A percentile compares a stretch with the other conserved stretches of the same genome.
Evolutionary conservation across 352 stramenopile species (phyloP).

Genomic region (Pythium monospermum): DNA sequence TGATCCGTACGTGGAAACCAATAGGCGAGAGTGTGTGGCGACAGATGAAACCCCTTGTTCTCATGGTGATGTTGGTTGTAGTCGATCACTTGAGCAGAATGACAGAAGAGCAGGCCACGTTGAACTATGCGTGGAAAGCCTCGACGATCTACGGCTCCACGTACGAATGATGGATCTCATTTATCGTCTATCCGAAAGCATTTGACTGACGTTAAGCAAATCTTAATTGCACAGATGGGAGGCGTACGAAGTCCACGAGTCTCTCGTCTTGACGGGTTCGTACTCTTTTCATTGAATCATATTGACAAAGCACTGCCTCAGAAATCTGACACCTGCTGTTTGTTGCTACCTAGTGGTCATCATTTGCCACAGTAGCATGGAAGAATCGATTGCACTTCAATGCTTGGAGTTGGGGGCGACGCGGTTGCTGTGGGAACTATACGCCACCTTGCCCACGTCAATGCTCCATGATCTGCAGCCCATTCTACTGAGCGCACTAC

Average conservation of each 20-base stretch:
- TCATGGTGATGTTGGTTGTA: conserved; percentile 4
- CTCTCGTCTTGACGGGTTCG: conserved; percentile 45
- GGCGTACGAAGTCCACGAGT: conserved; percentile 46
- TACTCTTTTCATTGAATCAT: not conserved
- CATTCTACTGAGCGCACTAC: conserved; percentile 37
- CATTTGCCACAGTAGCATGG: conserved; percentile 55
- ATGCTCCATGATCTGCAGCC: conserved; percentile 12
- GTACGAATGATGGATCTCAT: not conserved
- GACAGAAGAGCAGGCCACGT: conserved; percentile 49
- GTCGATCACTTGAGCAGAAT: conserved; percentile 56
- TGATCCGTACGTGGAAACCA: conserved; percentile 45
- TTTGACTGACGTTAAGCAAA: too few relatives aligned
- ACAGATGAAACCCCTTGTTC: not conserved
- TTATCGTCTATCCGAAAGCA: too few relatives aligned
- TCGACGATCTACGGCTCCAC: conserved; percentile 16
- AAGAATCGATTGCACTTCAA: conserved; percentile 36
- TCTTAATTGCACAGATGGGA: conserved; percentile 40
- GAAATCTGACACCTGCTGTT: not conserved
- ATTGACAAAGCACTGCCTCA: not conserved
- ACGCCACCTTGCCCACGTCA: conserved; percentile 18
- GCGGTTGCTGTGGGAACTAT: conserved; percentile 27
- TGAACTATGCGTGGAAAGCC: conserved; percentile 30
- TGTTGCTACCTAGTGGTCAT: conserved; percentile 33
- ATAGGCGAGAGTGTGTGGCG: too few relatives aligned
- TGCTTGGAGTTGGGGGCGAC: conserved; percentile 33